Base-by-base conservation (phyloP, 2,329 filamentous ascomycete genomes). In the Helminthosporium solani region DNA sequence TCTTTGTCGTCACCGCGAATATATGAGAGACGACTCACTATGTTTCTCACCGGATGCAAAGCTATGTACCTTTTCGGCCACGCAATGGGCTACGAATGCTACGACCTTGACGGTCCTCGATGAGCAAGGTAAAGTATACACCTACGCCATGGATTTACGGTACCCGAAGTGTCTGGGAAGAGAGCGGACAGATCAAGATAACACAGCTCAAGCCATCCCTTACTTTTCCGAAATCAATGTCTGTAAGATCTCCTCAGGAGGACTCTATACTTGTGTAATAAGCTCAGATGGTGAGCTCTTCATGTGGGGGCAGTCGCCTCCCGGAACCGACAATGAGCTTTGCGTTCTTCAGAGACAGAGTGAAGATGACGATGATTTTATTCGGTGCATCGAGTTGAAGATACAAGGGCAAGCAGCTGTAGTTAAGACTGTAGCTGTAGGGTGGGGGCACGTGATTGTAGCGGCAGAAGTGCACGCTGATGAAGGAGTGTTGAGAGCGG, bases 181-280 rank as follows among this genome's bases (percentile, higher is more conserved):
- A 2, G 36, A 38, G 3, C 11, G 6, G n/a, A 38, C 3, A n/a
- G 21, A 3, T 54, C 57, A 31, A 39, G 50, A 8, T 21, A 8
- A 3, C 11, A n/a, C 8, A 16, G 49, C 53, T 16, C 11, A 25
- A 8, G 40, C 48, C 2, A 42, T 68, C 8, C 52, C 57, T 6
- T 70, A 64, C 35, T 52, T 70, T 2, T 57, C 53, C 1, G 55
- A 67, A 18, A 63, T 52, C 6, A 15, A 15, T 7, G 47, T 67
- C 15, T 15, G 12, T 1, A 61, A 54, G 20, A 54, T 68, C 18
- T 58, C 59, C 1, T 61, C 59, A 0, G 66, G 66, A 1, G 66
- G 67, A 0, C 65, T 63, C 12, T 58, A 67, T 50, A 61, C 56
- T n/a, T 63, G 60, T n/a, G 64, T 63, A 0, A 12, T 68, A 11